Evolutionary conservation across 2,329 filamentous ascomycete genomes (phyloP).

Genomic region (Zymoseptoria tritici): DNA sequence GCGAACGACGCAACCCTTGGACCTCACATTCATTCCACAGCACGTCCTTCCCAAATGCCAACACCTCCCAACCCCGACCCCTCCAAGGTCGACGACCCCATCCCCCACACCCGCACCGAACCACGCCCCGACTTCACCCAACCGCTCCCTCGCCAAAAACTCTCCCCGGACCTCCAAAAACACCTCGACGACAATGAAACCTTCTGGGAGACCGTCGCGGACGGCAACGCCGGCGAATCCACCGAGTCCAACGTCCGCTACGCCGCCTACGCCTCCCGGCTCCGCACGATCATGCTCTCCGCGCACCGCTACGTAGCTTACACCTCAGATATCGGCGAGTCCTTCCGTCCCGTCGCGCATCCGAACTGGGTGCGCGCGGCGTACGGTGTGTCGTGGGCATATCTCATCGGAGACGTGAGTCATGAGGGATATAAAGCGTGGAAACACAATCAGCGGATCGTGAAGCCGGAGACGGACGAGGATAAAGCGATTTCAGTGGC

Average conservation of each 20-base stretch:
- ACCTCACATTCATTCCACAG: neutral
- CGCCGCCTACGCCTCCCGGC: slow-evolving; percentile 78
- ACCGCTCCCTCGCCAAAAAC: slow-evolving; percentile 43
- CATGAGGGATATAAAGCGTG: slow-evolving; percentile 97
- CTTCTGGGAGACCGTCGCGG: slow-evolving; percentile 51
- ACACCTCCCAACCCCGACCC: slow-evolving; percentile 3
- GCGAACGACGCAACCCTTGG: neutral
- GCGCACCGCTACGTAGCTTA: slow-evolving; percentile 96
- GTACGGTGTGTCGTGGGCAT: slow-evolving; percentile 88
- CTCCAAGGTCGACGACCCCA: slow-evolving; percentile 25
- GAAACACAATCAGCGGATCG: slow-evolving; percentile 68
- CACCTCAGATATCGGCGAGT: slow-evolving; percentile 90
- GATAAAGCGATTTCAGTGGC: slow-evolving; percentile 27
- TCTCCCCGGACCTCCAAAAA: slow-evolving; percentile 49
- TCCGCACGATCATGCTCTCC: slow-evolving; percentile 62
- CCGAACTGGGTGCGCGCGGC: slow-evolving; percentile 72
- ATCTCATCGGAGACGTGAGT: slow-evolving; percentile 80
- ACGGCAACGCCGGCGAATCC: slow-evolving; percentile 67
- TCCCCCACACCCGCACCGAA: slow-evolving; percentile 37
- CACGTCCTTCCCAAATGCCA: neutral
- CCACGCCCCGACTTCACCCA: slow-evolving; percentile 42
- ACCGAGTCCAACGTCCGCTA: slow-evolving; percentile 84
- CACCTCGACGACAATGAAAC: slow-evolving; percentile 58
- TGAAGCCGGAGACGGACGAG: slow-evolving; percentile 55
- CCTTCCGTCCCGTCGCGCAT: slow-evolving; percentile 86